Evolutionary conservation across 768 basidiomycete species (phyloP).

Genomic region (Lentinula aciculospora): DNA sequence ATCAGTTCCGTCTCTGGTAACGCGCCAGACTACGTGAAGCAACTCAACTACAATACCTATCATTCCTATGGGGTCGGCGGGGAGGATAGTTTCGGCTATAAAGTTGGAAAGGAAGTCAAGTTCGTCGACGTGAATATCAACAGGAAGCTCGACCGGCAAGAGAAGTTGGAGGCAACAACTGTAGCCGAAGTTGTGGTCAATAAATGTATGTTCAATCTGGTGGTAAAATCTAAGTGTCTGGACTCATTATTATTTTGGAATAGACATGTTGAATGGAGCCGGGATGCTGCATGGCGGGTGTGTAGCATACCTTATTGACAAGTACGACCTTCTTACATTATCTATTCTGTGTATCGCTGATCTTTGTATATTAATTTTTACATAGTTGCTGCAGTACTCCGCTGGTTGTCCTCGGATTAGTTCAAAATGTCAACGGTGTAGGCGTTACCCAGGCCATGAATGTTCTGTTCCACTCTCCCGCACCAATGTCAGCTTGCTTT

Average conservation of each 20-base stretch:
- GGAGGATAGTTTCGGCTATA: slow-evolving; percentile 54
- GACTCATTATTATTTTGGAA: not conserved
- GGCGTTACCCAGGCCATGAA: slow-evolving; percentile 73
- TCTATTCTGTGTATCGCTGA: not conserved
- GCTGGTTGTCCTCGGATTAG: slow-evolving; percentile 58
- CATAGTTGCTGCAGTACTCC: slow-evolving; percentile 62
- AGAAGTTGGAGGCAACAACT: slow-evolving; percentile 54
- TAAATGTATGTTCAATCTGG: slow-evolving; percentile 39
- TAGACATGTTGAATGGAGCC: slow-evolving; percentile 73
- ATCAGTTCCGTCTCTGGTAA: slow-evolving; percentile 57
- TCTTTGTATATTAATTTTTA: not conserved
- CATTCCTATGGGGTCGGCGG: slow-evolving; percentile 65
- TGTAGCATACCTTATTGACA: slow-evolving; percentile 69
- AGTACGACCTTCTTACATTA: slow-evolving; percentile 32
- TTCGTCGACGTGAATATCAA: slow-evolving; percentile 56
- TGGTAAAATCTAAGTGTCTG: not conserved
- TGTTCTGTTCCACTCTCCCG: slow-evolving; percentile 65
- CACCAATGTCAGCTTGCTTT: slow-evolving; percentile 41
- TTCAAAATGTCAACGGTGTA: slow-evolving; percentile 59
- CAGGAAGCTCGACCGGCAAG: slow-evolving; percentile 38
- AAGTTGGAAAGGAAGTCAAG: slow-evolving; percentile 52
- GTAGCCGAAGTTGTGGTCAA: slow-evolving; percentile 58
- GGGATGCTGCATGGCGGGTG: slow-evolving; percentile 67
- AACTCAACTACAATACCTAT: slow-evolving; percentile 62
- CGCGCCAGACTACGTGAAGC: slow-evolving; percentile 56